Evolutionary conservation across 2,329 filamentous ascomycete genomes (phyloP).

Genomic region (Trichophyton equinum): DNA sequence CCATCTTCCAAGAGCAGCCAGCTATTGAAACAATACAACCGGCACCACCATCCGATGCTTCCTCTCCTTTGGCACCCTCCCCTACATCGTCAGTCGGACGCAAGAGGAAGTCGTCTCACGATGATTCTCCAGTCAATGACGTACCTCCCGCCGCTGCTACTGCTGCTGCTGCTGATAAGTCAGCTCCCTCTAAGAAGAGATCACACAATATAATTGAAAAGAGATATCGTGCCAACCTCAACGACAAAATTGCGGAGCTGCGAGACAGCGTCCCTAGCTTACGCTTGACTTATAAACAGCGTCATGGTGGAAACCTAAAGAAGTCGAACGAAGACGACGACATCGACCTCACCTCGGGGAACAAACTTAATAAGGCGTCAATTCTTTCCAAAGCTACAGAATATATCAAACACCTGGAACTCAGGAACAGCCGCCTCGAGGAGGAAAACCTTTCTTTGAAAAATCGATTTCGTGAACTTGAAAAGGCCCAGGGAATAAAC

Average conservation of each 20-base stretch:
- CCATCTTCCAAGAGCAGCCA: conserved; percentile 1
- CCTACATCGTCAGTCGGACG: conserved; percentile 5
- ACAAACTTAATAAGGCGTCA: conserved; percentile 96
- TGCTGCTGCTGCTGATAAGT: conserved; percentile 37
- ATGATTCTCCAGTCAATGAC: conserved; percentile 17
- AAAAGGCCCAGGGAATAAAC: conserved; percentile 42
- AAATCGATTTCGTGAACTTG: conserved; percentile 65
- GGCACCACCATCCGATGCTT: not conserved
- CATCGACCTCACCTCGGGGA: conserved; percentile 70
- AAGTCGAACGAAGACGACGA: conserved; percentile 63
- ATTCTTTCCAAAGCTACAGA: conserved; percentile 92
- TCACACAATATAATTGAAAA: conserved; percentile 99
- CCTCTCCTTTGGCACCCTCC: conserved; percentile 7
- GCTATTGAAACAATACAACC: not conserved
- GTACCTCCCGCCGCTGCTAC: conserved; percentile 43
- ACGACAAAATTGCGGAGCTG: conserved; percentile 89
- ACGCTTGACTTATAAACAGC: conserved; percentile 62
- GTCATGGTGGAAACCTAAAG: conserved; percentile 30
- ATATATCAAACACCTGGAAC: conserved; percentile 88
- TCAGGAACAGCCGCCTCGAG: conserved; percentile 67
- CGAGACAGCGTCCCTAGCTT: conserved; percentile 85
- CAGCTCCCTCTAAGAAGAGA: conserved; percentile 69
- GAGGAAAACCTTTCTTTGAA: conserved; percentile 75
- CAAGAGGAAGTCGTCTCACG: conserved; percentile 9
- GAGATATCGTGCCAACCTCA: conserved; percentile 87